Evolutionary conservation across 345 rosid genomes (phyloP), one percentile per base, ranked within the genome.

Genomic region (Pseudoturritis turrita): DNA sequence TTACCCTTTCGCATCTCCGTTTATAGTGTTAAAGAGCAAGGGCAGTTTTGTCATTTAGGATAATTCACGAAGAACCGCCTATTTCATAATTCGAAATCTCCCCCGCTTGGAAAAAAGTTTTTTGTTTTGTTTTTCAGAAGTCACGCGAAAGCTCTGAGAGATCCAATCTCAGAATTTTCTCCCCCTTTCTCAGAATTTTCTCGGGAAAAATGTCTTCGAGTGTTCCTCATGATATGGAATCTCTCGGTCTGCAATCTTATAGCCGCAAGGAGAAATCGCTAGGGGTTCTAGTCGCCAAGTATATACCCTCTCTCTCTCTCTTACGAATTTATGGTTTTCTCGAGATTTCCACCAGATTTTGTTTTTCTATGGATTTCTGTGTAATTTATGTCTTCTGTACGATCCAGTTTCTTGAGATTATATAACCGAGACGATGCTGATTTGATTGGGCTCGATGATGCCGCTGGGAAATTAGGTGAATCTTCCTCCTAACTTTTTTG

Each of bases 251-350:
- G 19, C 79, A 79, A 60, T 25, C 57, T 14, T 90, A 90, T 79
- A 75, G 88, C 81, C 87, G 94, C 65, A 90, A 90, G 78, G 94
- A 88, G 60, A 88, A 86, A 85, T 90, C 96, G 67, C 88, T 90
- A 0, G 94, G 92, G 50, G 80, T 88, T 69, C 65, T 90, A 9
- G 89, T 90, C 83, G 73, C 94, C 62, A 88, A 86, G 96, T 90
- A 78, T 21, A 4, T 25, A 17, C 3, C n/a, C 21, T 11, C 9
- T 10, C 19, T 63, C 21, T 45, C 5, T 43, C 28, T 12, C 6
- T 39, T 49, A 17, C 35, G 12, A 29, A 56, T 53, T 23, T 41
- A 4, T 33, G 15, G 14, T 46, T 62, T 33, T 53, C 33, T 22
- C 25, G 50, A 29, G 36, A 22, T 65, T 71, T 45, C 7, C 19